Conservation (phyloP, 805 yeast species). For the Kodamaea fukazawae region DNA sequence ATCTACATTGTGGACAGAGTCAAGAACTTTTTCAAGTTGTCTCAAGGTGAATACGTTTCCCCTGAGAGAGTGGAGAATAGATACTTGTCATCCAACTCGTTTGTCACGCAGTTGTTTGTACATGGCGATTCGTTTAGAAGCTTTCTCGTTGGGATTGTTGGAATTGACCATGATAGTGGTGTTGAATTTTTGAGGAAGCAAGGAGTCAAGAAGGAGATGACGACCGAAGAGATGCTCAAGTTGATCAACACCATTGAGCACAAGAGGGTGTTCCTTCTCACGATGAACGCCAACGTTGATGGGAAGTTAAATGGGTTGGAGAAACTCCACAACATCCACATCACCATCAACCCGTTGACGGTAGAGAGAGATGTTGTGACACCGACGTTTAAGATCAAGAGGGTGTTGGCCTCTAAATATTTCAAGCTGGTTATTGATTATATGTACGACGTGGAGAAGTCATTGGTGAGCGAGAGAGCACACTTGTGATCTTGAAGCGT, state of each 20-base stretch:
- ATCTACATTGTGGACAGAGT: conserved; percentile 48
- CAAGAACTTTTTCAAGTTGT: conserved; percentile 44
- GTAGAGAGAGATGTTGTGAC: conserved; percentile 19
- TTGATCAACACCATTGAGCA: conserved; percentile 22
- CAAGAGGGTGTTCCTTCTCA: conserved; percentile 20
- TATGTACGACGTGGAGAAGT: conserved; percentile 14
- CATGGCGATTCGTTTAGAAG: conserved; percentile 33
- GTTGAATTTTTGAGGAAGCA: conserved; percentile 18
- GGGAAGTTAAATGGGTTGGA: conserved; percentile 28
- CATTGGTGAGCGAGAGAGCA: conserved; percentile 4
- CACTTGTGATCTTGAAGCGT: conserved; percentile 6
- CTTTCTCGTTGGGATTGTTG: conserved; percentile 29
- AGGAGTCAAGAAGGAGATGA: conserved; percentile 14
- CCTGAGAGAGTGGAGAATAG: conserved; percentile 40
- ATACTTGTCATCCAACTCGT: conserved; percentile 30
- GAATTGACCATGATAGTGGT: conserved; percentile 24
- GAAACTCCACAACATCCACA: conserved; percentile 29
- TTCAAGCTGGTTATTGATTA: conserved; percentile 13
- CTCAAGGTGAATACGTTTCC: conserved; percentile 44
- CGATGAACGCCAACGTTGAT: conserved; percentile 24
- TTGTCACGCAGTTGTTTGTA: conserved; percentile 27
- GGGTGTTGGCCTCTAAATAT: conserved; percentile 25
- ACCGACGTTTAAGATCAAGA: conserved; percentile 17
- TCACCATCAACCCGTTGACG: conserved; percentile 31
- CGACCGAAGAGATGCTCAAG: conserved; percentile 17